Evolutionary conservation across 140 eudicot genomes (phyloP).

Genomic region (Senecio squalidus): DNA sequence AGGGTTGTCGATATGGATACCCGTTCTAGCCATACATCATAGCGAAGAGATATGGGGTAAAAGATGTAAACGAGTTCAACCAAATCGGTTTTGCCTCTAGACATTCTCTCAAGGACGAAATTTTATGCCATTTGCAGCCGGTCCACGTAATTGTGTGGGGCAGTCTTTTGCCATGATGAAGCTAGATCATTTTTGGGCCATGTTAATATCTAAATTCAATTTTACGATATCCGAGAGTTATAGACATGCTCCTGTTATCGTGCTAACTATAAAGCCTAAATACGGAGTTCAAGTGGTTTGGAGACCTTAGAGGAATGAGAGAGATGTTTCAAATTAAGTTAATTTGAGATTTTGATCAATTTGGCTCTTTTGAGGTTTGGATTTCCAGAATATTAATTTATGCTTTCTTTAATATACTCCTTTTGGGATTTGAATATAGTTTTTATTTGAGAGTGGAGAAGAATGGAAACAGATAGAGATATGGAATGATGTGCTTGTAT

Average conservation of each 20-base stretch:
- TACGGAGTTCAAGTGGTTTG: slow-evolving; percentile 82
- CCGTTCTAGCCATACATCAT: slow-evolving; percentile 86
- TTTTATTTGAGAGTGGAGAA: slow-evolving; percentile 19
- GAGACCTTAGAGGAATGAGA: slow-evolving; percentile 41
- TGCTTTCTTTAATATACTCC: neutral
- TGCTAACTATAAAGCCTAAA: slow-evolving; percentile 85
- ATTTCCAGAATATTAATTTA: neutral
- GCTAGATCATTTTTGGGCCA: slow-evolving; percentile 83
- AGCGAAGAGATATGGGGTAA: slow-evolving; percentile 74
- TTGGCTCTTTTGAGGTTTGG: slow-evolving; percentile 21
- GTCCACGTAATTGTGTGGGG: slow-evolving; percentile 91
- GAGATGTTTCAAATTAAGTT: slow-evolving; percentile 6
- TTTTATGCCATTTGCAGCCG: slow-evolving; percentile 81
- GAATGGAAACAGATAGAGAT: slow-evolving; percentile 25
- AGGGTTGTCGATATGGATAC: slow-evolving; percentile 91
- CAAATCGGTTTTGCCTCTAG: slow-evolving; percentile 61
- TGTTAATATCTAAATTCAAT: slow-evolving; percentile 58
- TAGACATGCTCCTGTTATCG: slow-evolving; percentile 76
- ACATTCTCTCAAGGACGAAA: slow-evolving; percentile 51
- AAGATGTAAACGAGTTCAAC: slow-evolving; percentile 72
- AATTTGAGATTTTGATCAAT: slow-evolving; percentile 23
- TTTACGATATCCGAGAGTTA: slow-evolving; percentile 56
- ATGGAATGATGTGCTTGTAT: slow-evolving; percentile 33
- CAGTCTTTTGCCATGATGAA: slow-evolving; percentile 79
- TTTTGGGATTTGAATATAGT: neutral